Evolutionary conservation across 2,329 filamentous ascomycete genomes (phyloP), one percentile per base, ranked within the genome.

Genomic region (Juglanconis oblonga): DNA sequence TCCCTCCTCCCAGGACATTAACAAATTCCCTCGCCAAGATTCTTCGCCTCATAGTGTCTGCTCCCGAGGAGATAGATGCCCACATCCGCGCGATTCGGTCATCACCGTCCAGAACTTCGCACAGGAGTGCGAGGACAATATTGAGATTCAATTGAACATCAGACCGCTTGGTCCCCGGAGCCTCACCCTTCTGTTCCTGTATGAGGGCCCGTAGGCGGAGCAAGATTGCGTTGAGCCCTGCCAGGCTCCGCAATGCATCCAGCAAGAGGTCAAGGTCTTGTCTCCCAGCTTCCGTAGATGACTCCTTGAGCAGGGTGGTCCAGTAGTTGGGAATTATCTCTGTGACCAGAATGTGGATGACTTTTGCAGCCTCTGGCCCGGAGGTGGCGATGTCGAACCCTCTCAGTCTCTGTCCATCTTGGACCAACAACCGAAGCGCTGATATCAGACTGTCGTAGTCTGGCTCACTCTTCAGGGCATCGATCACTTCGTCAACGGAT

Each of bases 251-350:
- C 5, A 99, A 76, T 68, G 87, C 91, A 61, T 75, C 72, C 1
- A 90, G 66, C 14, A 98, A 74, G 2, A 83, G 72, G 45, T 75
- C 72, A 1, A 79, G 66, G 44, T 82, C 81, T 31, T 66, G 67
- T 52, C 5, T 53, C 40, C 61, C 59, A 29, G 64, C 40, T 3
- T 66, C 61, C 33, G 70, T 35, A 3, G 69, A 71, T n/a, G 75
- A 76, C 59, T 83, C 81, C 42, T 78, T 74, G 14, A 94, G 69
- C 8, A 85, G 68, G 3, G 79, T 70, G 3, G 79, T 70, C 94
- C 95, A 98, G 73, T 94, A 96, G 69, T 93, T 90, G 1, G 91
- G 90, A 7, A 92, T 78, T 32, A 90, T 92, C 36, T 87, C 84
- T 14, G 83, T 87, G 61, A 96, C 86, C 40, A 99, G 76, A 3